phyloP scores from a whole-genome alignment of 2,329 filamentous ascomycete species.

The Colletotrichum musicola region DNA sequence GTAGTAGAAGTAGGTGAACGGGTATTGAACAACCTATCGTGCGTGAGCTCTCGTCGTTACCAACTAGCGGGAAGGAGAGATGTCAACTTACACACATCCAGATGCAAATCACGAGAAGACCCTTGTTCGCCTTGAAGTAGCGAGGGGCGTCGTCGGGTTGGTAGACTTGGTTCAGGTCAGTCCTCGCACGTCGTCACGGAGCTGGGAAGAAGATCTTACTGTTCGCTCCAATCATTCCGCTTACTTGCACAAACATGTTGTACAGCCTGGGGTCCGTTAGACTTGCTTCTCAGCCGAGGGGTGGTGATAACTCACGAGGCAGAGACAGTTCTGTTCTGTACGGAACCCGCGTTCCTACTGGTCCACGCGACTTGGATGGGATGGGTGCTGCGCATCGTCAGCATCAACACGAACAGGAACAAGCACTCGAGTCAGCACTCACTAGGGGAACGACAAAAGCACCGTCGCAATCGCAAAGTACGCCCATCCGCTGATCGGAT shows the following conservation, averaged over 20 bases:
- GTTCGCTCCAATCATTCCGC: constrained; percentile 49
- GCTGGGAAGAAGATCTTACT: constrained; percentile 42
- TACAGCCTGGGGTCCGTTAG: constrained; percentile 53
- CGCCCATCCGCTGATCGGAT: constrained; percentile 56
- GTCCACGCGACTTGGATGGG: constrained; percentile 70
- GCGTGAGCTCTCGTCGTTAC: too few species aligned
- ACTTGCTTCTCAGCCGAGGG: neutral
- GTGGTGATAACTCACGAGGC: constrained; percentile 54
- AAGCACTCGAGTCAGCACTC: neutral
- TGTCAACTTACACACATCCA: constrained; percentile 57
- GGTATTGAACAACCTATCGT: constrained; percentile 51
- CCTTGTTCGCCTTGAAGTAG: constrained; percentile 55
- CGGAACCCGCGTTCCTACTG: constrained; percentile 69
- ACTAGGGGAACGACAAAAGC: constrained; percentile 65
- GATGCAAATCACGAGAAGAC: constrained; percentile 51
- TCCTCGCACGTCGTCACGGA: neutral
- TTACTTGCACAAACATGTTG: constrained; percentile 60
- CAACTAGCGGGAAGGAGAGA: too few species aligned
- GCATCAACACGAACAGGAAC: neutral
- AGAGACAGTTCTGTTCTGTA: constrained; percentile 69
- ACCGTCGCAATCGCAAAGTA: constrained; percentile 64
- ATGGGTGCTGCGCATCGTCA: constrained; percentile 50
- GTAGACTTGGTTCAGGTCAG: constrained; percentile 45
- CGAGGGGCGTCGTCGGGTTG: constrained; percentile 50
- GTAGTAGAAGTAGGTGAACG: constrained; percentile 54